These are phyloP conservation scores for Hyphochytrium catenoides DNA, from an alignment of 352 stramenopile genomes.

Conservation along the genomic window DNA sequence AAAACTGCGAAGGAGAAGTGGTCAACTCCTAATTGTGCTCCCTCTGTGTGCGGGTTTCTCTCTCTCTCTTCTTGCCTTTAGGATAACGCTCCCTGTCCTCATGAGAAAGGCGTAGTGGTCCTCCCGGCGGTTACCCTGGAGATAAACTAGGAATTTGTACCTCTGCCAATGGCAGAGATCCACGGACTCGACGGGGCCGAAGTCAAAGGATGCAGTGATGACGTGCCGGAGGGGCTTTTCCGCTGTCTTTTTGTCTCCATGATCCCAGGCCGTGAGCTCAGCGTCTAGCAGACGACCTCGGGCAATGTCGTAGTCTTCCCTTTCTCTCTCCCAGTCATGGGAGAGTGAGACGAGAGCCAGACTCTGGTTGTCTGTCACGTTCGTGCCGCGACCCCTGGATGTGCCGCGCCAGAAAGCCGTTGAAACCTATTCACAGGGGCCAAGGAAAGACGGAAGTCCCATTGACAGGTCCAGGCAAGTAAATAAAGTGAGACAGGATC, in stretches of 20 bases:
- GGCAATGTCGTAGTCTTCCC: constrained; percentile 39
- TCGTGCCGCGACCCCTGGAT: constrained; percentile 81
- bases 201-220: constrained; percentile 38
- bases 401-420: constrained; percentile 96
- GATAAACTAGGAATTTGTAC: constrained; percentile 93
- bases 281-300: constrained; percentile 69
- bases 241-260: constrained; percentile 87
- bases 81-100: constrained; percentile 88
- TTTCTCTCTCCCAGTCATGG: constrained; percentile 71
- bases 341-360: constrained; percentile 73
- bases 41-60: too few relatives aligned
- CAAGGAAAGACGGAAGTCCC: too few relatives aligned
- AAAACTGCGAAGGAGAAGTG: too few relatives aligned
- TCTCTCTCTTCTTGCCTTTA: constrained; percentile 76
- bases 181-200: constrained; percentile 83
- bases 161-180: constrained; percentile 92
- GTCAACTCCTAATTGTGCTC: too few relatives aligned
- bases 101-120: constrained; percentile 98
- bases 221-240: constrained; percentile 84
- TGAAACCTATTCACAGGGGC: constrained; percentile 82
- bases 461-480: too few relatives aligned
- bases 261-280: constrained; percentile 85
- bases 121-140: constrained; percentile 88
- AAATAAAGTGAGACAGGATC: too few relatives aligned
- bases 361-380: constrained; percentile 87